Base-by-base conservation (phyloP, 192 early-diverging fungal genomes). In the Umbelopsis sp. region DNA sequence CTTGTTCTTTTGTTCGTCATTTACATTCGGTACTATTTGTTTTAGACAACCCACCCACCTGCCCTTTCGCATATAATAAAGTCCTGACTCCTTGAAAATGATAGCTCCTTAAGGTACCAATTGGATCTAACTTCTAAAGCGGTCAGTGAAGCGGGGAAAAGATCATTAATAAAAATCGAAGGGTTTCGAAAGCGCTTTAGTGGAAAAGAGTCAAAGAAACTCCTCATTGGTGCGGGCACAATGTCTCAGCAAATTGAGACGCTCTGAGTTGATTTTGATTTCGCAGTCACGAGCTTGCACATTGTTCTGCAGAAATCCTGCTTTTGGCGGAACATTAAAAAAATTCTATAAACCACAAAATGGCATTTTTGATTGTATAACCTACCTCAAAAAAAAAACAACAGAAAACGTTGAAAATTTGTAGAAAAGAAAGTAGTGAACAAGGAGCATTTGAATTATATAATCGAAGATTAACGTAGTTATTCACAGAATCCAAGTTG, bases 1-100 rank as follows among this genome's bases (percentile, higher is more conserved):
- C 74, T 86, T 31, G 87, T 94, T 36, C 90, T 99, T n/a, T 66
- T 92, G 32, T 73, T 96, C 41, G 92, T 99, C 26, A 70, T 99
- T 45, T 90, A 93, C 66, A 76, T 83, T 68, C 72, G 86, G 52
- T 88, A 82, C 54, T 88, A 79, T 68, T 86, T 78, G 78, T 87
- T 82, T 49, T 87, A 84, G 69, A 70, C 38, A 1, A n/a, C 38
- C 7, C 38, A 38, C 36, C 3, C 36, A 38, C 36, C 3, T 11
- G 12, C 38, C 38, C 38, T 41, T 49, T 49, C n/a, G 10, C 47
- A 49, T 49, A 49, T 17, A n/a, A 49, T n/a, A 49, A 49, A 49
- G 0, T 49, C 16, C 20, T 20, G 1, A 49, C 1, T 17, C 20
- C 47, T 17, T 49, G 47, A 49, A 17, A 16, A n/a, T 49, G 47